Conservation (phyloP, 768 basidiomycete genomes). For the Boletus subparvulus region DNA sequence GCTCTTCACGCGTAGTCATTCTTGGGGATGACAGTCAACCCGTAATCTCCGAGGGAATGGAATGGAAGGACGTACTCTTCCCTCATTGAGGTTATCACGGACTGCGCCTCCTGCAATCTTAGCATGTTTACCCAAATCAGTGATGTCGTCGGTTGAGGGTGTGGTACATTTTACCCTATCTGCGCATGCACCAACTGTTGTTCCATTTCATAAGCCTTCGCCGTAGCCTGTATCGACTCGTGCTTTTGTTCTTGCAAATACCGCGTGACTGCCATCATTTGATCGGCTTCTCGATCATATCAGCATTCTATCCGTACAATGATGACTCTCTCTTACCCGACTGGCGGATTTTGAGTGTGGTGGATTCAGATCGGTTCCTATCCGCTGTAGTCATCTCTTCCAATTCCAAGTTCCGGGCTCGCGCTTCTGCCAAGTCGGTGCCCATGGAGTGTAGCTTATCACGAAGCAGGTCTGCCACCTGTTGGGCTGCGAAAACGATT, state of each 20-base stretch:
- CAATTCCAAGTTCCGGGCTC: constrained; percentile 38
- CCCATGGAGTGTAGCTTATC: constrained; percentile 45
- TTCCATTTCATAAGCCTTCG: constrained; percentile 27
- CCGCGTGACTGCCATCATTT: constrained; percentile 22
- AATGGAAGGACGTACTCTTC: constrained; percentile 33
- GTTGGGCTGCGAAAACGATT: constrained; percentile 38
- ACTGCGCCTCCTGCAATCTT: constrained; percentile 30
- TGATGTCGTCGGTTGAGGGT: neutral
- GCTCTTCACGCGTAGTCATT: constrained; percentile 22
- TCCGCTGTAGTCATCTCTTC: constrained; percentile 29
- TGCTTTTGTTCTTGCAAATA: constrained; percentile 30
- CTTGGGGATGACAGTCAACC: constrained; percentile 18
- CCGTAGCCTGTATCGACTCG: constrained; percentile 26
- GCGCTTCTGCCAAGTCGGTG: constrained; percentile 43
- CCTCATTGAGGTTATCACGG: constrained; percentile 27
- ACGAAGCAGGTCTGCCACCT: constrained; percentile 49
- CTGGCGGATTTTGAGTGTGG: constrained; percentile 24
- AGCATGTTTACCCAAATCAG: constrained; percentile 10
- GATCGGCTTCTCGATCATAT: constrained; percentile 19
- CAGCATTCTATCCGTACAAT: constrained; percentile 7
- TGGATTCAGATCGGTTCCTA: constrained; percentile 21
- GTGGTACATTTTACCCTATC: constrained; percentile 16
- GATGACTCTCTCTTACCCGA: constrained; percentile 18
- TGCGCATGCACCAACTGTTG: constrained; percentile 25
- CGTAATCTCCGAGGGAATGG: constrained; percentile 7